These are phyloP conservation scores for Melaleuca quinquenervia DNA, from an alignment of 345 rosid species.

Conservation along the genomic window DNA sequence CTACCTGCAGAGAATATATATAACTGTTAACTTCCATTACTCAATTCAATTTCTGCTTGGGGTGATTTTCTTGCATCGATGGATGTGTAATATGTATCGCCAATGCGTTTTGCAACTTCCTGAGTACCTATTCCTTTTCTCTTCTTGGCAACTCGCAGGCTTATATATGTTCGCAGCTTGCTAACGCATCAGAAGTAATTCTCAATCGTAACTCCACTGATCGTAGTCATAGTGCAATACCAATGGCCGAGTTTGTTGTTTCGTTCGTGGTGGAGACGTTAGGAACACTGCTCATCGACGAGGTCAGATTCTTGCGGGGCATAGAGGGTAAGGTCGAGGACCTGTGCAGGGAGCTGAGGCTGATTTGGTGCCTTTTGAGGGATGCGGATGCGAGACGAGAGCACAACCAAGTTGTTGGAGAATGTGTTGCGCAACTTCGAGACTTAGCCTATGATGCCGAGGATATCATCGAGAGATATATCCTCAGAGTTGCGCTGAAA, in stretches of 20 bases:
- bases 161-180: not conserved
- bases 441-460: slow-evolving; percentile 6
- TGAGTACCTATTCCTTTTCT: not conserved
- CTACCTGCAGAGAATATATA: too few species aligned
- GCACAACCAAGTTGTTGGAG: not conserved
- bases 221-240: too few species aligned
- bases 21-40: too few species aligned
- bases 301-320: not conserved
- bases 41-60: too few species aligned
- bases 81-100: not conserved
- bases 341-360: slow-evolving; percentile 1
- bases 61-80: not conserved
- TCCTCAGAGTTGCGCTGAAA: not conserved
- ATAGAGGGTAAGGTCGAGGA: not conserved
- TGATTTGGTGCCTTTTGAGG: slow-evolving; percentile 1
- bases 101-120: not conserved
- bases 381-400: slow-evolving; percentile 6
- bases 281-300: not conserved
- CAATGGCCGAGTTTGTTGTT: slow-evolving; percentile 8
- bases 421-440: not conserved
- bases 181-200: not conserved
- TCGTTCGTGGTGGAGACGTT: not conserved
- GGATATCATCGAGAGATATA: slow-evolving; percentile 2
- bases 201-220: not conserved
- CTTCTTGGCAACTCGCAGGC: not conserved